Conservation (phyloP, 345 rosid species). For the Corymbia maculata region DNA sequence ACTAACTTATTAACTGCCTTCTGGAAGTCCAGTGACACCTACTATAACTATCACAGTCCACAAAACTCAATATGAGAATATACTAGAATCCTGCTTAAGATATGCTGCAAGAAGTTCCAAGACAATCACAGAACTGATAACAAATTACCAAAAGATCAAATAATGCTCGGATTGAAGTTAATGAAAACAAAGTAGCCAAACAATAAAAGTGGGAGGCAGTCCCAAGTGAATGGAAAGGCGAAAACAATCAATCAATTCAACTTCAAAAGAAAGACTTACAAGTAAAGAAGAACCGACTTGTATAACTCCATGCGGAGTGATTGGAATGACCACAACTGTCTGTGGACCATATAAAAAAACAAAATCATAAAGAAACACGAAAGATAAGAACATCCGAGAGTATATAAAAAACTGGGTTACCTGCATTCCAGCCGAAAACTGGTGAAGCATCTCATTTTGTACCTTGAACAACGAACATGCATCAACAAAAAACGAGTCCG, state of each 20-base stretch:
- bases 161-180: neutral
- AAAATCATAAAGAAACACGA: neutral
- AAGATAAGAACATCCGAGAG: neutral
- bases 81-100: neutral
- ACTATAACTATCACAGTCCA: neutral
- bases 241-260: neutral
- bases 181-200: neutral
- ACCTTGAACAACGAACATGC: slow-evolving; percentile 24
- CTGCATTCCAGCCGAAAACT: slow-evolving; percentile 90
- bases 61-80: neutral
- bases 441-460: slow-evolving; percentile 60
- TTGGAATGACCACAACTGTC: slow-evolving; percentile 84
- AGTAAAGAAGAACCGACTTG: slow-evolving; percentile 74
- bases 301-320: slow-evolving; percentile 77
- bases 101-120: neutral
- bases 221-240: neutral
- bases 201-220: neutral
- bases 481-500: neutral
- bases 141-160: neutral
- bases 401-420: slow-evolving; percentile 22
- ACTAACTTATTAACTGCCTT: neutral
- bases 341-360: slow-evolving; percentile 15
- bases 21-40: neutral
- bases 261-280: slow-evolving; percentile 34
- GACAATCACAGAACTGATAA: neutral